phyloP scores from a whole-genome alignment of 2,329 filamentous ascomycete species.

The Amphichorda felina region DNA sequence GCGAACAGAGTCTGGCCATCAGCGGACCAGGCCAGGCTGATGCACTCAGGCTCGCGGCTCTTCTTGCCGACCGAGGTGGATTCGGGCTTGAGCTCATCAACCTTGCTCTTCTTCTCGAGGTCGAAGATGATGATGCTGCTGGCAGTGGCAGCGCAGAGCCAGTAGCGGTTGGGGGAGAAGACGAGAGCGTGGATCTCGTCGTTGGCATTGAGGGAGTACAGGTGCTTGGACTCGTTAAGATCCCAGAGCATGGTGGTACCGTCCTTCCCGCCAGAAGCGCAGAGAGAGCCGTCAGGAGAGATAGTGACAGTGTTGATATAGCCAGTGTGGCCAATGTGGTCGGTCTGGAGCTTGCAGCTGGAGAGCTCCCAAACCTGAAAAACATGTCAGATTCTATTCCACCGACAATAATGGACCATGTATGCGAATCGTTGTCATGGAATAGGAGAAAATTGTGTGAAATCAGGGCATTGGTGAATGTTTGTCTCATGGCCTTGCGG shows the following conservation, averaged over 20 bases:
- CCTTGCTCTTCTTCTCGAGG: conserved; percentile 99
- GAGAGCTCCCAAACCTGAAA: conserved; percentile 95
- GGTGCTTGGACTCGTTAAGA: conserved; percentile 99
- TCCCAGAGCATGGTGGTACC: conserved; percentile 99
- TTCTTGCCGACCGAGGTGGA: conserved; percentile 95
- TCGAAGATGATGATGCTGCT: conserved; percentile 99
- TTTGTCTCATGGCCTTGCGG: conserved; percentile 93
- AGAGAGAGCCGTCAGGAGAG: conserved; percentile 97
- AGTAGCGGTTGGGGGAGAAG: conserved; percentile 99
- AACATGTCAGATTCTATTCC: conserved; percentile 1
- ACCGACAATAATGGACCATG: not conserved
- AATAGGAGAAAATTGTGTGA: conserved; percentile 13
- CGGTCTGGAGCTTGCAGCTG: conserved; percentile 98
- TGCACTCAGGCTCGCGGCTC: conserved; percentile 96
- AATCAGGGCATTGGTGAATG: conserved; percentile 81
- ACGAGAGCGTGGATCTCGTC: conserved; percentile 99
- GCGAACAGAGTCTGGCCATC: conserved; percentile 99
- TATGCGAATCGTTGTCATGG: conserved; percentile 1
- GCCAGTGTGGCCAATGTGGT: conserved; percentile 99
- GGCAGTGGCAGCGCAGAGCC: conserved; percentile 96
- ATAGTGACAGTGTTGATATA: conserved; percentile 99
- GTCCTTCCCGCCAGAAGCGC: conserved; percentile 98
- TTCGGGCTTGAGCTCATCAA: conserved; percentile 98
- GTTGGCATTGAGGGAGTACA: conserved; percentile 98
- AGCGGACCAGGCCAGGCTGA: conserved; percentile 93